Percentiles rank a stretch among this genome's conserved stretches.
Conservation (phyloP, 768 basidiomycete genomes). For the Mycena pura region DNA sequence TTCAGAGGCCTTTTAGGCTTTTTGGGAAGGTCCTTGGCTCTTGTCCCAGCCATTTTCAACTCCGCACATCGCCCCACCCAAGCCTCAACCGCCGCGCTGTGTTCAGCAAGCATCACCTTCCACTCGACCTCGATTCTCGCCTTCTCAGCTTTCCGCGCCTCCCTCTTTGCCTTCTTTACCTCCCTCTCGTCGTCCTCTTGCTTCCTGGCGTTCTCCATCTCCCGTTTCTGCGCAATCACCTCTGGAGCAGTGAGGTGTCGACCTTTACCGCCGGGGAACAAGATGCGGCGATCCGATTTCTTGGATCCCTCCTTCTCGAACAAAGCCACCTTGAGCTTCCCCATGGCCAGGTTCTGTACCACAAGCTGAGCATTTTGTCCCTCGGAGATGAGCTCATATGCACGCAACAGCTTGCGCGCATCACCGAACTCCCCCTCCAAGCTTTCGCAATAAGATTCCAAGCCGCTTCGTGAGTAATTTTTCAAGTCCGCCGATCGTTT, state of each 20-base stretch:
- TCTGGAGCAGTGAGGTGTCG: conserved; percentile 8
- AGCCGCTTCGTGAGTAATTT: neutral
- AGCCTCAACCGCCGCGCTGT: neutral
- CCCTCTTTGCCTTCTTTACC: conserved; percentile 2
- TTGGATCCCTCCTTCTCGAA: conserved; percentile 26
- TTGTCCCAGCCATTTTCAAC: neutral
- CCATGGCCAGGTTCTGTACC: conserved; percentile 28
- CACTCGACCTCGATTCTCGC: neutral
- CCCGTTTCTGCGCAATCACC: neutral
- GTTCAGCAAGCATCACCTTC: neutral
- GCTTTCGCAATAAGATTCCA: neutral
- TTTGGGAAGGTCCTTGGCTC: neutral
- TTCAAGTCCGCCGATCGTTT: no score
- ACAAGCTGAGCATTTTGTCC: conserved; percentile 26
- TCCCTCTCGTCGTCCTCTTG: conserved; percentile 7
- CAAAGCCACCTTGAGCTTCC: conserved; percentile 19
- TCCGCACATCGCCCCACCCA: neutral
- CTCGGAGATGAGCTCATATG: conserved; percentile 25
- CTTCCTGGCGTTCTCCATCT: conserved; percentile 12
- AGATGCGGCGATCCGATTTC: conserved; percentile 5
- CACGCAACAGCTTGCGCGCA: neutral
- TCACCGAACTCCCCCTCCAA: conserved; percentile 5
- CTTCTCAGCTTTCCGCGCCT: neutral
- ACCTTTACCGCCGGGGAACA: conserved; percentile 20
- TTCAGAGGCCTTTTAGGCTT: neutral